phyloP scores from a whole-genome alignment of 179 eudicot species.

The Kewa caespitosa region DNA sequence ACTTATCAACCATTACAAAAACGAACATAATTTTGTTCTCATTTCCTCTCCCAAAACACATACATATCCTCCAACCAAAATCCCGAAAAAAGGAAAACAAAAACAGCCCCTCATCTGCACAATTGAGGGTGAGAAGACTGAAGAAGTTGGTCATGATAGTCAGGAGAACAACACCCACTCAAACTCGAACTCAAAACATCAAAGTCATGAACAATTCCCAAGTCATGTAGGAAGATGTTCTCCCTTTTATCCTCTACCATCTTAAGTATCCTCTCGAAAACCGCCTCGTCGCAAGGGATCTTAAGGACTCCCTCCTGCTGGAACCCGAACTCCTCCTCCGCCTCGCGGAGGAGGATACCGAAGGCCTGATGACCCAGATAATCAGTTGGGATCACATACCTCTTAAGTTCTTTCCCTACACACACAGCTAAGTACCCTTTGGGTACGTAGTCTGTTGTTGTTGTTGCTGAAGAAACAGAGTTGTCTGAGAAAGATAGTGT shows the following conservation, averaged over 20 bases:
- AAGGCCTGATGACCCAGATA: constrained; percentile 59
- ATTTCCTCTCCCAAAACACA: neutral
- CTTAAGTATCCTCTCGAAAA: constrained; percentile 52
- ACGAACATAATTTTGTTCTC: neutral
- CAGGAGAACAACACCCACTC: constrained; percentile 41
- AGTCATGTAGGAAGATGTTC: constrained; percentile 28
- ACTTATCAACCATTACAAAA: constrained; percentile 41
- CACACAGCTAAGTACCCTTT: constrained; percentile 64
- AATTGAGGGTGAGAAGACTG: constrained; percentile 41
- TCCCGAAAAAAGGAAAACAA: too few species aligned
- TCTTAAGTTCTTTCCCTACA: constrained; percentile 59
- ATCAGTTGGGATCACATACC: constrained; percentile 55
- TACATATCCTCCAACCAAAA: constrained; percentile 9
- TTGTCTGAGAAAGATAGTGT: constrained; percentile 61
- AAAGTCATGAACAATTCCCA: constrained; percentile 1
- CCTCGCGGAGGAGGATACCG: constrained; percentile 49
- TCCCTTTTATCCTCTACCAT: constrained; percentile 46
- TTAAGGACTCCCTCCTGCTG: constrained; percentile 65
- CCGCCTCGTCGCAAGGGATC: constrained; percentile 52
- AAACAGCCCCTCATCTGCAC: constrained; percentile 30
- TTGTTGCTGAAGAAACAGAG: constrained; percentile 23
- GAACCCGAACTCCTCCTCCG: constrained; percentile 71
- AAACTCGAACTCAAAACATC: constrained; percentile 19
- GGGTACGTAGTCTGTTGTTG: constrained; percentile 31
- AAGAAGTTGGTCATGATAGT: constrained; percentile 31